Conservation (phyloP, 225 moss, liverwort and hornwort species). For the Climacium dendroides region DNA sequence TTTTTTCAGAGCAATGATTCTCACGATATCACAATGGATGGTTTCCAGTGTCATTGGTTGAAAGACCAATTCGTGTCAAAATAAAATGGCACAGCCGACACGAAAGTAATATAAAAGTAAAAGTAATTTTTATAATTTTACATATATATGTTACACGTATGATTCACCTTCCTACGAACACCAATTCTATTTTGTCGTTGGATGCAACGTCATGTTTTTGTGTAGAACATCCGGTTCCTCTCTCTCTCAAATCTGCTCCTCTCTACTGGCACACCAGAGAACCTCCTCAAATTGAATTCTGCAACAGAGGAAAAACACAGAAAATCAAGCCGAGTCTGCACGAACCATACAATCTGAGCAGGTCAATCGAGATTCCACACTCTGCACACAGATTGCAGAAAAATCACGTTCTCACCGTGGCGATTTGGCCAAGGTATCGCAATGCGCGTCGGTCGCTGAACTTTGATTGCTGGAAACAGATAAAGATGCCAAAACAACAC, state of each 20-base stretch:
- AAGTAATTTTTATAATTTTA: too few species aligned
- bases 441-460: not conserved
- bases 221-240: not conserved
- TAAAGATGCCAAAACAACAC: not conserved
- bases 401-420: not conserved
- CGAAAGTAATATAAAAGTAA: too few species aligned
- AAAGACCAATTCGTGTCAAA: too few species aligned
- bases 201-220: too few species aligned
- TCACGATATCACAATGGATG: too few species aligned
- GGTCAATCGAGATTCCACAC: not conserved
- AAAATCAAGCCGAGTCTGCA: not conserved
- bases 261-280: not conserved
- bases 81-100: too few species aligned
- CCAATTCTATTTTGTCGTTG: not conserved
- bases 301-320: not conserved
- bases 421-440: not conserved
- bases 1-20: too few species aligned
- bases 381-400: not conserved
- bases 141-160: too few species aligned
- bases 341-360: not conserved
- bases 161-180: too few species aligned
- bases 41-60: too few species aligned
- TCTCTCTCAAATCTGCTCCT: not conserved
- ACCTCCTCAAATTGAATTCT: not conserved
- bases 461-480: too few species aligned